These are phyloP conservation scores for Arthrobotrys megalospora DNA, from an alignment of 2,329 filamentous ascomycete species.

Conservation along the genomic window DNA sequence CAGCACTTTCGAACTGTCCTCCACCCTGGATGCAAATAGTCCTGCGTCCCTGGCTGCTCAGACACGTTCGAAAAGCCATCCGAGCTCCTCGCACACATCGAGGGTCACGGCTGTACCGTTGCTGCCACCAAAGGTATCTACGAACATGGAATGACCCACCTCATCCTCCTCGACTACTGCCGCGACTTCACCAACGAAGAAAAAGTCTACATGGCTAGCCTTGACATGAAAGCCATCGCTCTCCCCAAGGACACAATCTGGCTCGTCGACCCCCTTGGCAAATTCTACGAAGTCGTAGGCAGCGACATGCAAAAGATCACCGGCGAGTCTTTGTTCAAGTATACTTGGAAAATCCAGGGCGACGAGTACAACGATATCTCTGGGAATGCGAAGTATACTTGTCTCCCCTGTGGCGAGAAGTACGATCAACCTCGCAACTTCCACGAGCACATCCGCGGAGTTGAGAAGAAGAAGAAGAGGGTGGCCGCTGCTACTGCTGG, in stretches of 20 bases:
- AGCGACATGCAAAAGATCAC: constrained; percentile 1
- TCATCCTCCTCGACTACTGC: constrained; percentile 33
- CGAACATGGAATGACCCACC: constrained; percentile 40
- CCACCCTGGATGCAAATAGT: constrained; percentile 48
- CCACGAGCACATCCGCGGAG: constrained; percentile 6
- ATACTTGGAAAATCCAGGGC: constrained; percentile 15
- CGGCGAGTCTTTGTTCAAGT: not conserved
- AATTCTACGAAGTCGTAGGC: constrained; percentile 28
- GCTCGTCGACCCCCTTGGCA: constrained; percentile 49
- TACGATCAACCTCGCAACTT: constrained; percentile 14
- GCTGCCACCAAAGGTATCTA: constrained; percentile 9
- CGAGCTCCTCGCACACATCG: constrained; percentile 30
- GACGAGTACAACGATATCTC: constrained; percentile 6
- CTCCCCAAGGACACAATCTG: constrained; percentile 30
- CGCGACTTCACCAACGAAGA: constrained; percentile 36
- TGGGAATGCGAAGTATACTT: constrained; percentile 25
- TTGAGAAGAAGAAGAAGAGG: constrained; percentile 24
- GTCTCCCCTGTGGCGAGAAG: constrained; percentile 39
- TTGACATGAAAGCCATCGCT: constrained; percentile 33
- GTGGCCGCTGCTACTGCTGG: not conserved
- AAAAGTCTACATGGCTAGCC: constrained; percentile 21
- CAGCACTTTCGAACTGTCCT: constrained; percentile 44
- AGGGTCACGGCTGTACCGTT: constrained; percentile 2
- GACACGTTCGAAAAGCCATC: constrained; percentile 42
- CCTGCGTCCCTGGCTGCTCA: constrained; percentile 38